These are phyloP conservation scores for Curvularia verruculosa DNA, from an alignment of 2,329 filamentous ascomycete genomes.

Conservation along the genomic window DNA sequence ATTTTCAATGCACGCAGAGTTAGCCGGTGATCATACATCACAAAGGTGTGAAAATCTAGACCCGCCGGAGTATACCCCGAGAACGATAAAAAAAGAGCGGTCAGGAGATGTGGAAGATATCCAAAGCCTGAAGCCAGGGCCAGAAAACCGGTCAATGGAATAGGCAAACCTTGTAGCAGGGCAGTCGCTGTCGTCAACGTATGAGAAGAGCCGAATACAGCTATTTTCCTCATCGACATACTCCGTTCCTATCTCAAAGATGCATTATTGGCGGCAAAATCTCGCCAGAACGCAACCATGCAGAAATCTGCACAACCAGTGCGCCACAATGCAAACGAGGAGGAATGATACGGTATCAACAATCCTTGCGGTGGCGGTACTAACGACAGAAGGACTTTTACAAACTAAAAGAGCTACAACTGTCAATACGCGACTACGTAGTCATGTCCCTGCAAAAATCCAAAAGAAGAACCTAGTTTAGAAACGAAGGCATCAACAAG, in stretches of 20 bases:
- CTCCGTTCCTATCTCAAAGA: background rate
- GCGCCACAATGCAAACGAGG: constrained; percentile 39
- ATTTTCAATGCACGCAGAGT: background rate
- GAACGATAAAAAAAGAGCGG: constrained; percentile 18
- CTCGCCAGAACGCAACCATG: constrained; percentile 26
- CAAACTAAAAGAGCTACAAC: constrained; percentile 33
- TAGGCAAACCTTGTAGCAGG: background rate
- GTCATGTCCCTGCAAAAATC: background rate
- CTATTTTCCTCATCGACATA: background rate
- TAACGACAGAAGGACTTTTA: constrained; percentile 36
- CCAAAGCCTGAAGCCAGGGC: constrained; percentile 18
- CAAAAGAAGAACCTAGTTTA: background rate
- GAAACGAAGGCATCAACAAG: background rate
- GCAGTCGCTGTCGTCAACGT: background rate
- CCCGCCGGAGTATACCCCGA: constrained; percentile 29
- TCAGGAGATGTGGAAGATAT: constrained; percentile 26
- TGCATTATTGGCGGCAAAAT: background rate
- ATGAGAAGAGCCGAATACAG: background rate
- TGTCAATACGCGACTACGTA: constrained; percentile 26
- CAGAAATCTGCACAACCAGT: constrained; percentile 30
- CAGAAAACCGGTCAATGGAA: background rate
- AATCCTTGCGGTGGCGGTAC: constrained; percentile 35
- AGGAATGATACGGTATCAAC: constrained; percentile 32
- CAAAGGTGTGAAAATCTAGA: constrained; percentile 24
- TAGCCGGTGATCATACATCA: background rate